These are phyloP conservation scores for Lachnellula occidentalis DNA, from an alignment of 2,329 filamentous ascomycete species.

Conservation along the genomic window DNA sequence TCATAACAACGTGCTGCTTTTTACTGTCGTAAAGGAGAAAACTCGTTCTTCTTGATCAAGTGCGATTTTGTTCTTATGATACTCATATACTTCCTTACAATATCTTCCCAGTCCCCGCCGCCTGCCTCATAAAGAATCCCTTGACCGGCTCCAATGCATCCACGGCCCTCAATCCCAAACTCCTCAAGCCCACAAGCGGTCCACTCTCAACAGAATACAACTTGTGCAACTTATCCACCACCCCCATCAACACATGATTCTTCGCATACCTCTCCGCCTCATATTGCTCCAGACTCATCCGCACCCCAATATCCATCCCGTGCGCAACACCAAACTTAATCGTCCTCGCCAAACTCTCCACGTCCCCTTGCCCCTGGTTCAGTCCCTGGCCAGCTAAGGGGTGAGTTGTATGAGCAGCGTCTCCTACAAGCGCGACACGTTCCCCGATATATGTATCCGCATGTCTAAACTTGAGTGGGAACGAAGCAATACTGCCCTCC, in stretches of 20 bases:
- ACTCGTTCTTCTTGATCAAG: no score
- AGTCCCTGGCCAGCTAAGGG: slow-evolving; percentile 91
- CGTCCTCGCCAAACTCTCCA: slow-evolving; percentile 68
- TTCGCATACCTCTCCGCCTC: slow-evolving; percentile 72
- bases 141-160: slow-evolving; percentile 73
- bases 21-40: no score
- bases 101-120: slow-evolving; percentile 51
- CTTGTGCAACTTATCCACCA: slow-evolving; percentile 87
- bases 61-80: no score
- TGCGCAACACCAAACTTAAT: slow-evolving; percentile 74
- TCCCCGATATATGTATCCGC: slow-evolving; percentile 91
- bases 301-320: slow-evolving; percentile 80
- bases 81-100: slow-evolving; percentile 23
- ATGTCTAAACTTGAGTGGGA: slow-evolving; percentile 86
- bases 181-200: slow-evolving; percentile 74
- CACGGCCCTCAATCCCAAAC: slow-evolving; percentile 69
- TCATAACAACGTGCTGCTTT: no score
- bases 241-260: slow-evolving; percentile 74
- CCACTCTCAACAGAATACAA: slow-evolving; percentile 77
- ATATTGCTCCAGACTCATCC: slow-evolving; percentile 76
- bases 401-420: slow-evolving; percentile 92
- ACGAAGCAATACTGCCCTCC: slow-evolving; percentile 74
- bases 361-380: slow-evolving; percentile 88
- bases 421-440: slow-evolving; percentile 85
- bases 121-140: slow-evolving; percentile 76